A percentile compares a stretch with the other conserved stretches of the same genome.
phyloP scores from a whole-genome alignment of 2,329 filamentous ascomycete genomes.

The Emydomyces testavorans region DNA sequence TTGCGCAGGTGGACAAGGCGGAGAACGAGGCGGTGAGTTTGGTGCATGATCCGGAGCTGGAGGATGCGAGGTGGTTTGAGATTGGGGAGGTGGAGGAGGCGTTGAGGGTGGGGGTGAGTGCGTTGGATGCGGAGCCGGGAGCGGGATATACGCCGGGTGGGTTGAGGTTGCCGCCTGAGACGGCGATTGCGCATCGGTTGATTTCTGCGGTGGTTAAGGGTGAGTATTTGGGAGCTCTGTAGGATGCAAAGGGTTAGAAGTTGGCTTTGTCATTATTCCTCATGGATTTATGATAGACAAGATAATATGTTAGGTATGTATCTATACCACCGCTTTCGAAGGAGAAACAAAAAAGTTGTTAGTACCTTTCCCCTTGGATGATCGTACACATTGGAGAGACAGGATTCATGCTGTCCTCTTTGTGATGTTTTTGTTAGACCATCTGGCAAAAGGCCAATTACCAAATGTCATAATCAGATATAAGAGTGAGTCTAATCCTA shows the following conservation, averaged over 20 bases:
- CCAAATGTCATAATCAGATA: no score
- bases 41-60: constrained; percentile 80
- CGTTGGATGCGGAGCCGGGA: constrained; percentile 52
- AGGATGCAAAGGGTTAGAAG: constrained; percentile 39
- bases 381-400: no score
- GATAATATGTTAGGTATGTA: no score
- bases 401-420: no score
- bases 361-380: no score
- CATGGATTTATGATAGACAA: no score
- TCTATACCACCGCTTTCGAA: no score
- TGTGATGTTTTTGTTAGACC: no score
- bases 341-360: neutral
- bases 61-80: constrained; percentile 78
- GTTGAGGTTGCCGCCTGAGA: constrained; percentile 68
- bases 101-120: constrained; percentile 54
- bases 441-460: no score
- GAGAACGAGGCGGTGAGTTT: constrained; percentile 70
- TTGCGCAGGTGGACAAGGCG: constrained; percentile 67
- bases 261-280: no score
- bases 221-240: constrained; percentile 54
- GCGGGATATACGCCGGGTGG: constrained; percentile 62
- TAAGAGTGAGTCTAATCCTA: no score
- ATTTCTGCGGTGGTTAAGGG: constrained; percentile 61
- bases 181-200: constrained; percentile 86
- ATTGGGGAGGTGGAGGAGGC: constrained; percentile 71